phyloP scores from a whole-genome alignment of 306 rosid genomes.

The Pyrus pyrifolia region DNA sequence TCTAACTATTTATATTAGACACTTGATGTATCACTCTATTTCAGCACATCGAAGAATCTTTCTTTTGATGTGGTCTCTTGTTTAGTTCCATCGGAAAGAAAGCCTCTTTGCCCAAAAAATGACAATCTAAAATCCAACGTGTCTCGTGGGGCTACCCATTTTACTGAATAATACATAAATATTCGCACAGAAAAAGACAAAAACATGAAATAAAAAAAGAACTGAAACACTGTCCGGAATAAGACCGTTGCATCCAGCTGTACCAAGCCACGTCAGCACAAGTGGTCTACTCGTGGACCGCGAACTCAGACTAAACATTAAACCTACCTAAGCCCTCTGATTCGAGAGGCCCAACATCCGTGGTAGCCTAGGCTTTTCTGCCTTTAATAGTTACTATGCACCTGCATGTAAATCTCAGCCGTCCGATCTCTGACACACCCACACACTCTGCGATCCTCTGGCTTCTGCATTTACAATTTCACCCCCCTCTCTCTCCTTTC shows the following conservation, averaged over 20 bases:
- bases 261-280: slow-evolving; percentile 23
- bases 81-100: no score
- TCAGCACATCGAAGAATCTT: no score
- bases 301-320: not conserved
- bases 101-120: not conserved
- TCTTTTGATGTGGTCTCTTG: no score
- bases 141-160: not conserved
- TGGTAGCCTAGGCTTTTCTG: not conserved
- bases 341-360: not conserved
- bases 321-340: not conserved
- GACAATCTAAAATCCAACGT: not conserved
- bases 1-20: no score
- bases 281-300: slow-evolving; percentile 19
- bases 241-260: slow-evolving; percentile 41
- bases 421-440: slow-evolving; percentile 20
- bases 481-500: slow-evolving; percentile 10
- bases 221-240: not conserved
- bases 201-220: not conserved
- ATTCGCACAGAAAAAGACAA: not conserved
- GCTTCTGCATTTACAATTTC: not conserved
- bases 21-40: no score
- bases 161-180: not conserved
- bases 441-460: not conserved
- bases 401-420: slow-evolving; percentile 24
- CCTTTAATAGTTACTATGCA: not conserved